Percentiles rank a stretch among this genome's conserved stretches.
These are phyloP conservation scores for Mycena haematopus DNA, from an alignment of 768 basidiomycete species.

Conservation along the genomic window DNA sequence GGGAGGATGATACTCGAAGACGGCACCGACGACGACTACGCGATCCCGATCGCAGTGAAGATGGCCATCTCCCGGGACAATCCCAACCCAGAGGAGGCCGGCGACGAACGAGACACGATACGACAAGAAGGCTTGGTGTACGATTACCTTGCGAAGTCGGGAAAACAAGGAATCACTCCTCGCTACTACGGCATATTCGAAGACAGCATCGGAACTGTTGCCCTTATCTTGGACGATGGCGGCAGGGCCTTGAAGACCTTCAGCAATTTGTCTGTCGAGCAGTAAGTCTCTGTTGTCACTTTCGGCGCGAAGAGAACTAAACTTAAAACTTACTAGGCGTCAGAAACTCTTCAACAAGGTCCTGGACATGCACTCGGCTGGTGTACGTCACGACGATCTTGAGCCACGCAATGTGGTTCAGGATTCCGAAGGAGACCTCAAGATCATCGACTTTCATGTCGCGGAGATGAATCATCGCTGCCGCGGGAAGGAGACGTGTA, in stretches of 20 bases:
- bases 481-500: conserved; percentile 15
- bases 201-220: conserved; percentile 10
- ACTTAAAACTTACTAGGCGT: no score
- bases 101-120: not conserved
- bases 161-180: conserved; percentile 10
- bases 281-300: conserved; percentile 1
- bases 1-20: conserved; percentile 20
- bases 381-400: conserved; percentile 18
- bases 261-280: not conserved
- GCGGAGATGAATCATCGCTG: conserved; percentile 17
- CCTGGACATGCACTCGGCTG: conserved; percentile 16
- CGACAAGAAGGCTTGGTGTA: conserved; percentile 12
- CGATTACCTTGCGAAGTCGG: conserved; percentile 9
- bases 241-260: conserved; percentile 12
- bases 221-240: conserved; percentile 15
- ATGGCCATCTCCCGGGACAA: conserved; percentile 14
- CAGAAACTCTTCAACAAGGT: conserved; percentile 16
- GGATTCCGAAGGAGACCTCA: conserved; percentile 10
- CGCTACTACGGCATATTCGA: conserved; percentile 17
- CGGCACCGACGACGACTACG: not conserved
- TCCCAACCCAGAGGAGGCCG: not conserved
- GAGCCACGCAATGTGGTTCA: conserved; percentile 16
- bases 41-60: conserved; percentile 12
- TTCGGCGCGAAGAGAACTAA: not conserved
- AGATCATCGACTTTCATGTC: conserved; percentile 26